A percentile compares a stretch with the other conserved stretches of the same genome.
These are phyloP conservation scores for Coemansia sp. DNA, from an alignment of 192 early-diverging fungal species.

Conservation along the genomic window DNA sequence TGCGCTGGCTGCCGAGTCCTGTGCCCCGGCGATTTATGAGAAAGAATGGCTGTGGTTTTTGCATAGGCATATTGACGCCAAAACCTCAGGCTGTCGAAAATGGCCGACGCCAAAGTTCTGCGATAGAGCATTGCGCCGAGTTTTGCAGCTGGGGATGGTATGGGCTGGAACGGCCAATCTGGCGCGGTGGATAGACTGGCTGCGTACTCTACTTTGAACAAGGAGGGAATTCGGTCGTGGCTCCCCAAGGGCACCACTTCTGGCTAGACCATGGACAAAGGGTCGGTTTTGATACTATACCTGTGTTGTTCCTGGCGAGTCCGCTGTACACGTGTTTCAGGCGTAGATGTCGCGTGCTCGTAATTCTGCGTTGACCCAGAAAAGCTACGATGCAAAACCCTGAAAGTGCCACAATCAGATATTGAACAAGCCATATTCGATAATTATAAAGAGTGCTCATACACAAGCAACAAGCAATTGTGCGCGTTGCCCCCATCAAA, in stretches of 20 bases:
- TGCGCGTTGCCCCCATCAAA: neutral
- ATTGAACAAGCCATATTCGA: neutral
- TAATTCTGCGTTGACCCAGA: neutral
- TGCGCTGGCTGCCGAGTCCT: neutral
- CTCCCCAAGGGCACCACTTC: neutral
- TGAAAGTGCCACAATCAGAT: slow-evolving; percentile 11
- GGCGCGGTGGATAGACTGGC: neutral
- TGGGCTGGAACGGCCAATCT: neutral
- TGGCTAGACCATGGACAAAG: neutral
- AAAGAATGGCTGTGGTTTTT: neutral
- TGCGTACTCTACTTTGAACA: neutral
- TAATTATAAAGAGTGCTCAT: neutral
- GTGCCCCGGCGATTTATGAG: neutral
- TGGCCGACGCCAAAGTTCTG: neutral
- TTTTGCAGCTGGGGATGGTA: neutral
- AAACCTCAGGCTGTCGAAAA: neutral
- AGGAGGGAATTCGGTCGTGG: neutral
- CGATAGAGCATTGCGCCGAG: neutral
- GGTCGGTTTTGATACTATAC: slow-evolving; percentile 10
- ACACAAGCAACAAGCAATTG: slow-evolving; percentile 3
- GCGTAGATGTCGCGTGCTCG: slow-evolving; percentile 14
- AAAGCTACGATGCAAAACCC: slow-evolving; percentile 9
- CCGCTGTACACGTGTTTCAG: neutral
- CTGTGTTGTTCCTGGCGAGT: neutral
- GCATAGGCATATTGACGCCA: neutral